Base-by-base conservation (phyloP, 73 alveolate species). In the Paramecium pentaurelia region DNA sequence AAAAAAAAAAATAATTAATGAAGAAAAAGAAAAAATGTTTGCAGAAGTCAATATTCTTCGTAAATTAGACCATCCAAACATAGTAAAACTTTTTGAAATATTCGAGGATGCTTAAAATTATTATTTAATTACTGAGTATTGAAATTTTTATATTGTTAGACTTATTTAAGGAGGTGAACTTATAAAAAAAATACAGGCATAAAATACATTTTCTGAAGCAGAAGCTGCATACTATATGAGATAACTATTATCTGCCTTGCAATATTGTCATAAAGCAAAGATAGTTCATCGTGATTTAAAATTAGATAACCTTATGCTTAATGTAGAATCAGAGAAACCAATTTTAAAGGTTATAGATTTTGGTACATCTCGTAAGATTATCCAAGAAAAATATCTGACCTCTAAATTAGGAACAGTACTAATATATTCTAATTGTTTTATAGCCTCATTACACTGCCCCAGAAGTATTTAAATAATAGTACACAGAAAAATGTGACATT, bases 171-270 rank as follows among this genome's bases (percentile, higher is more conserved):
- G 91, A 80, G 91, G 91, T 4, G 75, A 45, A 45, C 91, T 80
- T 44, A 22, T 80, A 3, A 20, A 38, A 45, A 45, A 80, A 45
- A 45, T 80, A 5, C 38, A 45, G 28, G 75, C 30, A n/a, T 16
- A 49, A 25, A 80, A 80, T 11, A 8, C 38, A 2, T 80, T 80
- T 27, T 80, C 91, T 38, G 98, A 95, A 59, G 44, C 70, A 20
- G 96, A 95, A 86, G 96, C 96, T 4, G 95, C 93, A 20, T 32
- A 60, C 20, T 59, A 93, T n/a, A 90, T 95, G 86, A 86, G 94
- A 30, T 84, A 95, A 60, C 86, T 95, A 25, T 90, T 93, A 11
- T 40, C 93, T 8, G 95, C 96, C 16, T 47, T 95, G 58, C 22
- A 95, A 30, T 95, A 93, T 37, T 93, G 95, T 20, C 98, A 95